A percentile compares a stretch with the other conserved stretches of the same genome.
phyloP scores from a whole-genome alignment of 805 yeast species.

The Metschnikowia sp. region DNA sequence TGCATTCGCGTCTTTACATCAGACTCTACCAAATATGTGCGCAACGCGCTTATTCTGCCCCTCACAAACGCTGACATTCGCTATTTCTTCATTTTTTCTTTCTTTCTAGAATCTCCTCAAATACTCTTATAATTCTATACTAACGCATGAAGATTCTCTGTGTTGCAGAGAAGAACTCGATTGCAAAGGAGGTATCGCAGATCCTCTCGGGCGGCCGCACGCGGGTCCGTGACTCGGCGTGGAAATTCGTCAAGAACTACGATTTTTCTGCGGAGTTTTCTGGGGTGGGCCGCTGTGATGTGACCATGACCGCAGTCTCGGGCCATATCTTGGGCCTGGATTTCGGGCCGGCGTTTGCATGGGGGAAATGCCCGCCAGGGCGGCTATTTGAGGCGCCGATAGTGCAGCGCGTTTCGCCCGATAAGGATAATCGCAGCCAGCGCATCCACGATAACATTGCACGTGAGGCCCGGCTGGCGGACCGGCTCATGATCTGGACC shows the following conservation, averaged over 20 bases:
- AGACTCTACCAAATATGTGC: too few relatives aligned
- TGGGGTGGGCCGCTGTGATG: conserved; percentile 60
- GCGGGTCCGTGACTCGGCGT: conserved; percentile 44
- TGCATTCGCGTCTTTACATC: neutral
- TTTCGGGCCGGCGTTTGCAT: conserved; percentile 56
- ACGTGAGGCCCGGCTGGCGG: conserved; percentile 57
- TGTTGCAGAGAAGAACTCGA: conserved; percentile 96
- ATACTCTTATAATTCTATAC: neutral
- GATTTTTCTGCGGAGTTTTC: conserved; percentile 71
- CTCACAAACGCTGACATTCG: neutral
- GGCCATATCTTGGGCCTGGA: conserved; percentile 76
- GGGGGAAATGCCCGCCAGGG: conserved; percentile 67
- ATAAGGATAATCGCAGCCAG: conserved; percentile 28
- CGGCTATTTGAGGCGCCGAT: conserved; percentile 71
- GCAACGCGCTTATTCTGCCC: neutral
- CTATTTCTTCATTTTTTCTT: neutral
- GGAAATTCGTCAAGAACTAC: conserved; percentile 73
- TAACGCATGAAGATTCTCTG: conserved; percentile 69
- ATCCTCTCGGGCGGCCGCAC: conserved; percentile 73
- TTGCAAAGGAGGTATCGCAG: conserved; percentile 77
- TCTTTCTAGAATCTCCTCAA: neutral
- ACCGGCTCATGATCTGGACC: conserved; percentile 88
- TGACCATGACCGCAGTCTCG: conserved; percentile 88
- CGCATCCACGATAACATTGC: conserved; percentile 62
- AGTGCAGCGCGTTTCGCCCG: conserved; percentile 33